phyloP scores from a whole-genome alignment of 805 yeast species.

The Cephaloascus albidus region DNA sequence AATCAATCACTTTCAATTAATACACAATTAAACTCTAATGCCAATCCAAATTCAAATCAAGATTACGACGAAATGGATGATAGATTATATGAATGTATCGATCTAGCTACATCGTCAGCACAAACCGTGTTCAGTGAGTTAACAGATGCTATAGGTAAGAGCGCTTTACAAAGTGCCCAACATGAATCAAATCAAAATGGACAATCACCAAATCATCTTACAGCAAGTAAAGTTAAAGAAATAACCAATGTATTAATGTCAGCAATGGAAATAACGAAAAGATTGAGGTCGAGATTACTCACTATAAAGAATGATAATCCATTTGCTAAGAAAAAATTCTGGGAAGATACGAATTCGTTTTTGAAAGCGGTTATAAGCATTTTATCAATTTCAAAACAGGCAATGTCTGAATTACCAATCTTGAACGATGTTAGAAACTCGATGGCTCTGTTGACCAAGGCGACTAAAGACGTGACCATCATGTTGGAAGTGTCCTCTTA shows the following conservation, averaged over 20 bases:
- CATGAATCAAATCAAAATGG: conserved; percentile 3
- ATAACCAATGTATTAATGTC: conserved; percentile 67
- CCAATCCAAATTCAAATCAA: neutral
- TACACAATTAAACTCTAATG: neutral
- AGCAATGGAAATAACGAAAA: conserved; percentile 75
- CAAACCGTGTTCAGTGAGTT: conserved; percentile 71
- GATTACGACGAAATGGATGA: conserved; percentile 50
- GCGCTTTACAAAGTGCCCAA: conserved; percentile 41
- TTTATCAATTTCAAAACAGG: conserved; percentile 71
- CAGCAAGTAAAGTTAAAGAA: conserved; percentile 64
- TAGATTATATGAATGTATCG: conserved; percentile 55
- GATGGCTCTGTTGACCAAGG: conserved; percentile 73
- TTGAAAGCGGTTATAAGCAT: conserved; percentile 78
- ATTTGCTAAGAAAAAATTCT: conserved; percentile 53
- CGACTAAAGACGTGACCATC: conserved; percentile 89
- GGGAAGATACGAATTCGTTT: conserved; percentile 80
- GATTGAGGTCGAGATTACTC: conserved; percentile 46
- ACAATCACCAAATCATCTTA: conserved; percentile 23
- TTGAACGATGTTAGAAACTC: conserved; percentile 73
- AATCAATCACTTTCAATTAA: no score
- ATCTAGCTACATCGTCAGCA: conserved; percentile 57
- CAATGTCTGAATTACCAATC: conserved; percentile 74
- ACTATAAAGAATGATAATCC: conserved; percentile 39
- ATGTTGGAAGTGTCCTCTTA: no score
- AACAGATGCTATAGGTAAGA: conserved; percentile 55